phyloP scores from a whole-genome alignment of 2,329 filamentous ascomycete species.

The Xylariaceae sp. region DNA sequence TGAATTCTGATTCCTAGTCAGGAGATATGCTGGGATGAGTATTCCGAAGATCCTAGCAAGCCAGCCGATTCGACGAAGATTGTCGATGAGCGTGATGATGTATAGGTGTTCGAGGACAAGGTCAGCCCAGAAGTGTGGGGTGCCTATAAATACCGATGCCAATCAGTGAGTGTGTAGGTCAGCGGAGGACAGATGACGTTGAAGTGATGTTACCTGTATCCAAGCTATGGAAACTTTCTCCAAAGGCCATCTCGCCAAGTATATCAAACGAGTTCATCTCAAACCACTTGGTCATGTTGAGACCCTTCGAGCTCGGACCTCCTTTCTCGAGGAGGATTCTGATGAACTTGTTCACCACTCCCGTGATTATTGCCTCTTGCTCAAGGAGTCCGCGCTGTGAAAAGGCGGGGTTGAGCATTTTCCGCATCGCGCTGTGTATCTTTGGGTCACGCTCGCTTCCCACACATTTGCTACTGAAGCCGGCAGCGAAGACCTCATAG shows the following conservation, averaged over 20 bases:
- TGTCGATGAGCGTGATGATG: neutral
- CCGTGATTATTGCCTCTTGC: constrained; percentile 9
- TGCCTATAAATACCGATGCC: neutral
- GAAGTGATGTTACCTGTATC: constrained; percentile 1
- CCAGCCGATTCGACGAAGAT: neutral
- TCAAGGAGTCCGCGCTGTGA: constrained; percentile 4
- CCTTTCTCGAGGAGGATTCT: neutral
- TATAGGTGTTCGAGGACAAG: neutral
- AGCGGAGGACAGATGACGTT: neutral
- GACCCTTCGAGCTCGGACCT: neutral
- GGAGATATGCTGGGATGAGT: neutral
- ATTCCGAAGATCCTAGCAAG: neutral
- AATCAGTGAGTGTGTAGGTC: too few species aligned
- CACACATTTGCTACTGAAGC: constrained; percentile 10
- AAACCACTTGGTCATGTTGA: constrained; percentile 16
- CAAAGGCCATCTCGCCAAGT: constrained; percentile 13
- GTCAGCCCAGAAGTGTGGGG: neutral
- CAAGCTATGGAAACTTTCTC: constrained; percentile 10
- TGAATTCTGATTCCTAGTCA: neutral
- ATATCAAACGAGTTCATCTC: constrained; percentile 11
- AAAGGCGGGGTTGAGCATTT: constrained; percentile 10
- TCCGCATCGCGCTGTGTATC: constrained; percentile 9
- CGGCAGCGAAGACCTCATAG: constrained; percentile 9
- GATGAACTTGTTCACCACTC: constrained; percentile 7
- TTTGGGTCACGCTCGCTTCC: constrained; percentile 14